Evolutionary conservation across 148 eudicot species (phyloP), one percentile per base, ranked within the genome.

Genomic region (Fallopia convolvulus): DNA sequence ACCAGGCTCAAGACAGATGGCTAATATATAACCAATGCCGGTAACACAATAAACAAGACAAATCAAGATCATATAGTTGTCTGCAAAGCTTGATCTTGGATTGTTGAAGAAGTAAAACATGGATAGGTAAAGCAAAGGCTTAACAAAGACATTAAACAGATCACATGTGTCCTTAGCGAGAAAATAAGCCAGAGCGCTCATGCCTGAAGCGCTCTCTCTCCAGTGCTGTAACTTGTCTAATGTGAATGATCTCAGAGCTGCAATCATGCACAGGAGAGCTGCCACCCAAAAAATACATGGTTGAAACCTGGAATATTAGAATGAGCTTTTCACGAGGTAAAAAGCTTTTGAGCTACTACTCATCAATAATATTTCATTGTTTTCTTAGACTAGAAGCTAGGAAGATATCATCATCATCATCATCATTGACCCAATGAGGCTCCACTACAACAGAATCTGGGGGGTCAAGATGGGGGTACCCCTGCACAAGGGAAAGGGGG

Each of bases 41-140:
- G 97, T 94, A 5, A 94, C 97, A 74, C 97, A 94, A 73, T 94
- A 94, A 14, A 90, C 92, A 70, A 94, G 95, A 83, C 92, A 89
- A 61, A 94, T 77, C 75, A 90, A 77, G 48, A 94, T 85, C 49
- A 82, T 8, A 47, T 92, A 94, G 77, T 90, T 94, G 77, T 87
- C 87, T 17, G 8, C 74, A 65, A 94, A 92, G 74, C 90, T 82
- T 55, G 98, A 94, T 82, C 98, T 80, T 14, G 98, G 98, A 74
- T 88, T 92, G 87, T 85, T 92, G 83, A 90, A 90, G 77, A 92
- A 94, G 80, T 88, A 94, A 83, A 94, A 94, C 94, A 90, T 87
- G 53, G 95, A 89, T 49, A 94, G 93, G 77, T 89, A 94, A 72
- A 92, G 93, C 76, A 92, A 74, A 39, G 98, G 98, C 84, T 94